Evolutionary conservation across 306 rosid genomes (phyloP), one percentile per base, ranked within the genome.

Genomic region (Gastrolobium villosum): DNA sequence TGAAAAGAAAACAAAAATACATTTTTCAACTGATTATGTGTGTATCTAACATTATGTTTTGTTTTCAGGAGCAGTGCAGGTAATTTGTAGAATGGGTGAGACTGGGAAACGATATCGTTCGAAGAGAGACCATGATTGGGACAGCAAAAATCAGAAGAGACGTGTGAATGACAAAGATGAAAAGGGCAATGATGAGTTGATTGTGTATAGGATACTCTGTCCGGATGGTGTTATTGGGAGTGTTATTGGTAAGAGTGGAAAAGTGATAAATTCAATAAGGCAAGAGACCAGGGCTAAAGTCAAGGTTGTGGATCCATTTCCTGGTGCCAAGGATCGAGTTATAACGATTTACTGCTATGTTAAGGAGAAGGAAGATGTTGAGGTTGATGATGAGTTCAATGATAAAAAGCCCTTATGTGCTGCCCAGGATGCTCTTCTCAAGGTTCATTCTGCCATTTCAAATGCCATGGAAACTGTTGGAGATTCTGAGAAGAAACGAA

Each of bases 351-450:
- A 90, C 68, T 85, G 87, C 84, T 86, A 87, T 86, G 90, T 93
- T 52, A 91, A 79, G 90, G 96, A 91, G 50, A 96, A 89, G 88
- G 94, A 89, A 49, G 99, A 90, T 1, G 76, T 96, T 55, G 92
- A 90, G 52, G 65, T 93, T 78, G 98, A 96, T 45, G 93, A 86
- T 36, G 99, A 96, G 84, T 89, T 91, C 28, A 44, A 74, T 78
- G 87, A 80, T 13, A 87, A 85, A 75, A 80, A 72, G 65, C 96
- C 98, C 43, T 64, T 93, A 54, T 96, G 99, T 70, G 88, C 97
- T 35, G 97, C 99, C 8, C 99, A 96, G 83, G 99, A 93, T 83
- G 99, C 99, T 67, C 91, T 96, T 74, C 93, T 96, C 50, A 88
- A 77, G 87, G 90, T 96, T 80, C 98, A 93, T 81, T 68, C 80